A percentile compares a stretch with the other conserved stretches of the same genome.
Evolutionary conservation across 148 eudicot species (phyloP).

Genomic region (Arctostaphylos glauca): DNA sequence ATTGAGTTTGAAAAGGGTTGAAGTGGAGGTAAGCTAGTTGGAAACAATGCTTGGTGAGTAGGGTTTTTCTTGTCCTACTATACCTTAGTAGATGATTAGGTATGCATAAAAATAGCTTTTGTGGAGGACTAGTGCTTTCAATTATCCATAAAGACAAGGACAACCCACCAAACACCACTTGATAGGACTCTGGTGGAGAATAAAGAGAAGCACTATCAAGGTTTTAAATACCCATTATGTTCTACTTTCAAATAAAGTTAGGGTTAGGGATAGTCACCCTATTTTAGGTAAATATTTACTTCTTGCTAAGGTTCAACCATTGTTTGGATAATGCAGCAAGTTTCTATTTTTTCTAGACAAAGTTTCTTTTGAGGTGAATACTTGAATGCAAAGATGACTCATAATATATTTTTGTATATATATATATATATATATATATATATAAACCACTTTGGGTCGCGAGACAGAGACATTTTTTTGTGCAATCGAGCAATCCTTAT

Average conservation of each 20-base stretch:
- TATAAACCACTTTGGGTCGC: too few species aligned
- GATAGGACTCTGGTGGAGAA: conserved; percentile 74
- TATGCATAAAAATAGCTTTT: conserved; percentile 26
- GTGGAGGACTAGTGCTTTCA: conserved; percentile 41
- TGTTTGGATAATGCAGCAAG: too few species aligned
- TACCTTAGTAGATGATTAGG: conserved; percentile 21
- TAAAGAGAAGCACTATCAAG: conserved; percentile 40
- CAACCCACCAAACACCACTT: conserved; percentile 61
- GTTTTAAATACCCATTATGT: neutral
- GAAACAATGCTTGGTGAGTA: conserved; percentile 22
- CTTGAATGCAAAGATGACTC: too few species aligned
- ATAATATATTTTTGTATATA: too few species aligned
- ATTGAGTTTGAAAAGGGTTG: conserved; percentile 12
- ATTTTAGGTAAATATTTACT: neutral
- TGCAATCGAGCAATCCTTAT: too few species aligned
- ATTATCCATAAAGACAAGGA: conserved; percentile 63
- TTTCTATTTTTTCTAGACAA: too few species aligned
- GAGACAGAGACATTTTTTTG: too few species aligned
- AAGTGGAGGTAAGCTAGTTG: conserved; percentile 13
- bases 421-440: too few species aligned
- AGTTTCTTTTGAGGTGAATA: too few species aligned
- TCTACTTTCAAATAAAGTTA: conserved; percentile 18
- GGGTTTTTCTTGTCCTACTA: conserved; percentile 18
- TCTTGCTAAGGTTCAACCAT: neutral
- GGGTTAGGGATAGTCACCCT: conserved; percentile 22